phyloP scores from a whole-genome alignment of 2,329 filamentous ascomycete species.

The Neospermospora avenae region DNA sequence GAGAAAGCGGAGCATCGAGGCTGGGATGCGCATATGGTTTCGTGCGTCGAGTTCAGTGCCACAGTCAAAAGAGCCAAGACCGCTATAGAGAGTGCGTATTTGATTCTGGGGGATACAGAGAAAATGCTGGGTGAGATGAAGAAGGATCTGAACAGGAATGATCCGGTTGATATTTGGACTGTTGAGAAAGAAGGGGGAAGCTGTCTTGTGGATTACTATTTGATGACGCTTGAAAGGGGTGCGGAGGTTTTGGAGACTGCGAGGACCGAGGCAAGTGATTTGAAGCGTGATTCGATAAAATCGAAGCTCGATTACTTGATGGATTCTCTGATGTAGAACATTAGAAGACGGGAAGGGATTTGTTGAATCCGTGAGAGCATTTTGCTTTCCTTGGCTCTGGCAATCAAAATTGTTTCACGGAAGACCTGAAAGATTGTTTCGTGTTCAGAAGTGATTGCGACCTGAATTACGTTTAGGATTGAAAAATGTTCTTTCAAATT shows the following conservation, averaged over 20 bases:
- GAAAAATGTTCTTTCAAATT: no score
- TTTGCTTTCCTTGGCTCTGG: no score
- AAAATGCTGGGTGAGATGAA: background rate
- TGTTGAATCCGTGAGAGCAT: no score
- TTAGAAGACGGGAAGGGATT: no score
- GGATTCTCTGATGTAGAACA: no score
- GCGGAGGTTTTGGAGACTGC: background rate
- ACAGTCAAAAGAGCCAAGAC: background rate
- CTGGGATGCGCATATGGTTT: background rate
- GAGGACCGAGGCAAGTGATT: background rate
- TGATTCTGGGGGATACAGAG: background rate
- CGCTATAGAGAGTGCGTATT: background rate
- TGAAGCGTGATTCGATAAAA: background rate
- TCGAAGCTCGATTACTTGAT: background rate
- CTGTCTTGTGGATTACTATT: background rate
- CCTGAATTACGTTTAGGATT: no score
- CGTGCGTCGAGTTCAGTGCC: background rate
- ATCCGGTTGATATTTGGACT: background rate
- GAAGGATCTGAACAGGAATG: background rate
- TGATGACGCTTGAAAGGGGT: background rate
- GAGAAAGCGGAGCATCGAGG: background rate
- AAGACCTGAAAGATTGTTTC: no score
- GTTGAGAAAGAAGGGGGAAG: background rate
- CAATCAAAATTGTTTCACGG: no score
- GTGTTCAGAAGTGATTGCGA: no score